Evolutionary conservation across 352 stramenopile genomes (phyloP).

Genomic region (Phytophthora sansomeana): DNA sequence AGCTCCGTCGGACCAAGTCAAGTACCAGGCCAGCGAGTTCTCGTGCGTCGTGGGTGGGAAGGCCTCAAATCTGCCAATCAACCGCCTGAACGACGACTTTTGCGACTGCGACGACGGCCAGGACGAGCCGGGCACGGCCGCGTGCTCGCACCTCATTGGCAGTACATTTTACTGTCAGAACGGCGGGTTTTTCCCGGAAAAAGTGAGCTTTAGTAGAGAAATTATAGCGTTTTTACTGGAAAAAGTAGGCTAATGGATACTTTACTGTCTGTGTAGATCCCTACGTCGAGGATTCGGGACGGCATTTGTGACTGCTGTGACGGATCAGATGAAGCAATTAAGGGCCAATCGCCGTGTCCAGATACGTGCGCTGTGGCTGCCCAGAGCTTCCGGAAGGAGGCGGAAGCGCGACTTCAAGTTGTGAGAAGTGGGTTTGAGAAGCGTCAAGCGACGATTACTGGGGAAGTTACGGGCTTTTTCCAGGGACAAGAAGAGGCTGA

Average conservation of each 20-base stretch:
- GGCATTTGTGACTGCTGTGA: slow-evolving; percentile 98
- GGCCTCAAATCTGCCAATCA: slow-evolving; percentile 38
- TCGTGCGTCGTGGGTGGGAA: slow-evolving; percentile 48
- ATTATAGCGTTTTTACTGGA: background rate
- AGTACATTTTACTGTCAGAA: slow-evolving; percentile 83
- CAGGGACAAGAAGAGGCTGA: slow-evolving; percentile 35
- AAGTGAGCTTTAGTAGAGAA: slow-evolving; percentile 34
- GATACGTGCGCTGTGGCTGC: slow-evolving; percentile 64
- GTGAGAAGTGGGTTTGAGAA: slow-evolving; percentile 59
- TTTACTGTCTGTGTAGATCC: slow-evolving; percentile 61
- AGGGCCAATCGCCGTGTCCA: slow-evolving; percentile 27
- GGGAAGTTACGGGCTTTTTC: slow-evolving; percentile 60
- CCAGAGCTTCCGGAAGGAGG: slow-evolving; percentile 41
- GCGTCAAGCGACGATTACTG: slow-evolving; percentile 49
- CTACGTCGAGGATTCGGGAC: slow-evolving; percentile 91
- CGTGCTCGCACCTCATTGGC: slow-evolving; percentile 65
- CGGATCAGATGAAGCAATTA: slow-evolving; percentile 90
- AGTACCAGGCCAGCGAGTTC: slow-evolving; percentile 32
- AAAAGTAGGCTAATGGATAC: background rate
- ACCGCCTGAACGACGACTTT: slow-evolving; percentile 92
- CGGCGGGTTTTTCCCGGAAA: slow-evolving; percentile 60
- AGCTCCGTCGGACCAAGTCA: slow-evolving; percentile 39
- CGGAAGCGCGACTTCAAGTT: slow-evolving; percentile 44
- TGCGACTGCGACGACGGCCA: slow-evolving; percentile 93
- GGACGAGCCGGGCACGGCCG: slow-evolving; percentile 91